Evolutionary conservation across 1,284 basidiomycete species (phyloP).

Genomic region (Moesziomyces parantarcticus): DNA sequence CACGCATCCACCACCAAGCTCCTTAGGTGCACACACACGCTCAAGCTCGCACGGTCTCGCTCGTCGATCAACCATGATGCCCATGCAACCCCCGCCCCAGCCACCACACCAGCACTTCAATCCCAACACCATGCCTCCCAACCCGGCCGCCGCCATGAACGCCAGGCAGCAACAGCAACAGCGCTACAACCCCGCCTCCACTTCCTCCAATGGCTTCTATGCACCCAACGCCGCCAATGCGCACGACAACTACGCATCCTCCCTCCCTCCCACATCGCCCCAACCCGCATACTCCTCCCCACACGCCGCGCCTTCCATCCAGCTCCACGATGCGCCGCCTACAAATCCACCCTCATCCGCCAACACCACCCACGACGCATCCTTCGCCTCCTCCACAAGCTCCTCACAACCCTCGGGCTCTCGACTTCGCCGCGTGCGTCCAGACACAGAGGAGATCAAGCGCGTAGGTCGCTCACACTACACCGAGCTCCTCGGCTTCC

Average conservation of each 20-base stretch:
- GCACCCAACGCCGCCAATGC: slow-evolving; percentile 18
- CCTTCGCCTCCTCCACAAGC: slow-evolving; percentile 21
- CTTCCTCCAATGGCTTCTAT: slow-evolving; percentile 28
- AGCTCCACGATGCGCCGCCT: slow-evolving; percentile 30
- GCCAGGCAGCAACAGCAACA: slow-evolving; percentile 4
- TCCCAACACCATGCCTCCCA: slow-evolving; percentile 19
- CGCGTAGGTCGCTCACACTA: slow-evolving; percentile 61
- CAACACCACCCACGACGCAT: slow-evolving; percentile 20
- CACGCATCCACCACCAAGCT: neutral
- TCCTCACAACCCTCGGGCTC: slow-evolving; percentile 33
- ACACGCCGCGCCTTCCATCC: slow-evolving; percentile 20
- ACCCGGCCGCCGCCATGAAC: slow-evolving; percentile 22
- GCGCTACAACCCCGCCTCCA: slow-evolving; percentile 9
- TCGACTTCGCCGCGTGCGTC: slow-evolving; percentile 23
- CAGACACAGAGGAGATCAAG: slow-evolving; percentile 60
- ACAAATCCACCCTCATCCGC: slow-evolving; percentile 11
- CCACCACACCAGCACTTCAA: slow-evolving; percentile 45
- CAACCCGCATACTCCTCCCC: slow-evolving; percentile 15
- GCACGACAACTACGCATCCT: slow-evolving; percentile 15
- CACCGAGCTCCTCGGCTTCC: slow-evolving; percentile 61
- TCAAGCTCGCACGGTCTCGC: neutral
- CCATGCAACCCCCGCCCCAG: slow-evolving; percentile 44
- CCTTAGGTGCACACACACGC: neutral
- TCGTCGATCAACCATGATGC: slow-evolving; percentile 37
- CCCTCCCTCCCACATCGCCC: slow-evolving; percentile 18